A percentile compares a stretch with the other conserved stretches of the same genome.
Evolutionary conservation across 805 yeast species (phyloP).

Genomic region (Zygoascus bituminiphila): DNA sequence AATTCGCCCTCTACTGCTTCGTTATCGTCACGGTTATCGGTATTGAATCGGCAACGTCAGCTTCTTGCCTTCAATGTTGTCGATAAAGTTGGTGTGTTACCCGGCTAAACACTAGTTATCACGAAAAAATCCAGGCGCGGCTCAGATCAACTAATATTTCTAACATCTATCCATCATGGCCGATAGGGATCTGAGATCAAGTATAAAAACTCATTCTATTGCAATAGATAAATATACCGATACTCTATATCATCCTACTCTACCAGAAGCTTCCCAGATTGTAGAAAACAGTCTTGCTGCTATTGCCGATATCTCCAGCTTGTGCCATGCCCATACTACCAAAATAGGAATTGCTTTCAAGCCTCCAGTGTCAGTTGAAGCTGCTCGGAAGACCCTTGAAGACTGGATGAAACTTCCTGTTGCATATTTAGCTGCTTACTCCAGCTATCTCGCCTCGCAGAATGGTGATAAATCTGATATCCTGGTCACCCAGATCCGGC

Average conservation of each 20-base stretch:
- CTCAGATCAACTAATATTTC: too few species aligned
- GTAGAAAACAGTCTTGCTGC: constrained; percentile 30
- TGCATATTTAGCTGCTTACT: background rate
- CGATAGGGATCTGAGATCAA: too few species aligned
- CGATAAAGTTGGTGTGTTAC: too few species aligned
- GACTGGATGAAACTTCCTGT: constrained; percentile 22
- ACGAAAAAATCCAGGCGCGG: too few species aligned
- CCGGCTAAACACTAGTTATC: too few species aligned
- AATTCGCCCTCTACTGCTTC: too few species aligned
- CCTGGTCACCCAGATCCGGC: background rate
- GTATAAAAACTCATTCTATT: too few species aligned
- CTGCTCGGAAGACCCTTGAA: constrained; percentile 43
- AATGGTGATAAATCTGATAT: background rate
- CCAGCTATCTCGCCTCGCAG: background rate
- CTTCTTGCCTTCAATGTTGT: too few species aligned
- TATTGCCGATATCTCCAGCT: constrained; percentile 46
- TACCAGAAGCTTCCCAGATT: background rate
- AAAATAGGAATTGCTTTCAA: constrained; percentile 65
- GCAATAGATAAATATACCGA: too few species aligned
- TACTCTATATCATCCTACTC: background rate
- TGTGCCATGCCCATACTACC: constrained; percentile 68
- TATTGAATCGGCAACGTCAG: too few species aligned
- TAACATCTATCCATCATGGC: too few species aligned
- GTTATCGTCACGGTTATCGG: too few species aligned
- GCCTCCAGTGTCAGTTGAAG: constrained; percentile 43